phyloP scores from a whole-genome alignment of 345 rosid genomes.

The Anastatica hierochuntica region DNA sequence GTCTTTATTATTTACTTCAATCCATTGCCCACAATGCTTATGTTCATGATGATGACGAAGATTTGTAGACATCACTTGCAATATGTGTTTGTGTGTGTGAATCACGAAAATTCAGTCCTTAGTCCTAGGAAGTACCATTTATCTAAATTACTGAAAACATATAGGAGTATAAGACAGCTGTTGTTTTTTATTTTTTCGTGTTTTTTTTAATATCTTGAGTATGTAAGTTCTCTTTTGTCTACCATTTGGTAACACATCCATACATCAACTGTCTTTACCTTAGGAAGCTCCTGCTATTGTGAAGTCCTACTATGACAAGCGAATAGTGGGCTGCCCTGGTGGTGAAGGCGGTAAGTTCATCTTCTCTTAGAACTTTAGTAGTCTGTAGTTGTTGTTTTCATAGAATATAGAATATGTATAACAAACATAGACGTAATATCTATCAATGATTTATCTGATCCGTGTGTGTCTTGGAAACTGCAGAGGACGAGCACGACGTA shows the following conservation, averaged over 20 bases:
- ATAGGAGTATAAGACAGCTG: too few species aligned
- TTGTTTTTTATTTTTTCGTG: too few species aligned
- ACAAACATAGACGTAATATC: background rate
- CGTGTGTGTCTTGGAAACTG: background rate
- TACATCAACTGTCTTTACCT: background rate
- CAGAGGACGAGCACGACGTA: constrained; percentile 87
- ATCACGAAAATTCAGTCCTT: background rate
- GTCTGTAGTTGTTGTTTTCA: background rate
- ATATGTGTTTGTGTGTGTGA: background rate
- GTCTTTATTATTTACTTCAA: background rate
- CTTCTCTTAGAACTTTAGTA: background rate
- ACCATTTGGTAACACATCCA: background rate
- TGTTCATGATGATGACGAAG: background rate
- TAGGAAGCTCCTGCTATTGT: constrained; percentile 36
- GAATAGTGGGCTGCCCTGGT: constrained; percentile 56
- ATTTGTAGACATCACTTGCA: background rate
- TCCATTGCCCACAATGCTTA: background rate
- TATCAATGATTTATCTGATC: background rate
- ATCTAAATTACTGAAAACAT: background rate
- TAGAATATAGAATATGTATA: background rate
- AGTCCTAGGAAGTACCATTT: background rate
- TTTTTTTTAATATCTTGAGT: background rate
- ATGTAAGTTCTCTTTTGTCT: background rate
- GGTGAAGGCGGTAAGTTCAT: constrained; percentile 40
- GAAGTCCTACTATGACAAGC: constrained; percentile 25